Base-by-base conservation (phyloP, 1,284 basidiomycete genomes). In the Irpex rosettiformis region DNA sequence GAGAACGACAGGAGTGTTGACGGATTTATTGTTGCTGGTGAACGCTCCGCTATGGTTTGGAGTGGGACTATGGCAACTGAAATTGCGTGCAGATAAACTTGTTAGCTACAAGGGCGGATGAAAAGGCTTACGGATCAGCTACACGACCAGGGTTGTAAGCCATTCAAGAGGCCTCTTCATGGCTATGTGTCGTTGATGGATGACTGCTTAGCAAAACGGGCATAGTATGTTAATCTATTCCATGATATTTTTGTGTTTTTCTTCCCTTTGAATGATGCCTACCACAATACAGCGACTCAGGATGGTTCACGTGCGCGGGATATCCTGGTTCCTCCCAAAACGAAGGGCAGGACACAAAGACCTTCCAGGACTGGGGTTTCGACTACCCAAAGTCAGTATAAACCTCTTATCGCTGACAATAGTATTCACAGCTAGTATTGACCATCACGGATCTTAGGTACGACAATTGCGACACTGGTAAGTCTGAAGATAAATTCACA, bases 301-400 rank as follows among this genome's bases (percentile, higher is more conserved):
- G 81, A 18, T 82, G 79, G 80, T 76, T 74, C 61, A 82, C 80
- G 1, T 82, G 80, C 61, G 75, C 74, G 13, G 72, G 78, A 11
- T 83, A 77, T 63, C 80, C 81, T 7, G 81, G 80, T 21, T 81
- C 79, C 0, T 83, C 74, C 69, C 69, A 77, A 60, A 77, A 83
- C 61, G 80, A 83, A 67, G 66, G 66, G 18, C 73, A 74, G 54
- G 79, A 80, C 64, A 74, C 69, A 3, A 71, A 73, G 61, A 71
- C 73, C n/a, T 79, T 77, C 67, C 72, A 73, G 1, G 73, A 79
- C 40, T 83, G 81, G 81, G 79, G 79, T 1, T 82, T 82, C 58
- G 79, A 82, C 63, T 77, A 78, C 56, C 67, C 82, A 6, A 83
- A 82, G 79, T 81, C 45, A 49, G 65, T n/a, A n/a, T 54, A 66